Conservation (phyloP, 768 basidiomycete species). For the Kwoniella bestiolae region DNA sequence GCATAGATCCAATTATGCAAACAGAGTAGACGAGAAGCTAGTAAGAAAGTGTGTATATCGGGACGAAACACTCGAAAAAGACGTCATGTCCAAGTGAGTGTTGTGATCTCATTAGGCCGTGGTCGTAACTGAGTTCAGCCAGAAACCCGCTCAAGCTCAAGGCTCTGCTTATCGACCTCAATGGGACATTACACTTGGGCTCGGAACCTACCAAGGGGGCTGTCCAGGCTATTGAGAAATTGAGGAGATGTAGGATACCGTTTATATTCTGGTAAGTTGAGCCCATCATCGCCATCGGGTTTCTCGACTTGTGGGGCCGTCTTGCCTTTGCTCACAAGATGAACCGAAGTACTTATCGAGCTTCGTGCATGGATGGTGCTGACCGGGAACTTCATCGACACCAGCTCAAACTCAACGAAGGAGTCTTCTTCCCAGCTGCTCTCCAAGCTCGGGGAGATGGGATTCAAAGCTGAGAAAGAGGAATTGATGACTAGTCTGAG, state of each 20-base stretch:
- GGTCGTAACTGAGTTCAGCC: no score
- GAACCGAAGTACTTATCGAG: neutral
- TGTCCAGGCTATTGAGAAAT: slow-evolving; percentile 59
- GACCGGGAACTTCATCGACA: no score
- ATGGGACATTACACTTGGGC: slow-evolving; percentile 69
- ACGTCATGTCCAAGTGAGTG: no score
- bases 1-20: no score
- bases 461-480: slow-evolving; percentile 61
- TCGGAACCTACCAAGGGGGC: slow-evolving; percentile 63
- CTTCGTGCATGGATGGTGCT: neutral
- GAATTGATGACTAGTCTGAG: slow-evolving; percentile 72
- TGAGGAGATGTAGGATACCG: slow-evolving; percentile 53
- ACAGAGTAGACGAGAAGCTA: no score
- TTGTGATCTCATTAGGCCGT: no score
- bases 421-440: slow-evolving; percentile 64
- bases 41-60: no score
- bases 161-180: slow-evolving; percentile 69
- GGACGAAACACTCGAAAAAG: no score
- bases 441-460: slow-evolving; percentile 61
- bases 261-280: slow-evolving; percentile 60
- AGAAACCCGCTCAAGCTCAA: slow-evolving; percentile 54
- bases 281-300: no score
- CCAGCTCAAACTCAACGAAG: slow-evolving; percentile 75
- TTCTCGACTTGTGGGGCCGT: no score
- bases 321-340: no score